A percentile compares a stretch with the other conserved stretches of the same genome.
These are phyloP conservation scores for Deinandra increscens DNA, from an alignment of 129 eudicot genomes.

Conservation along the genomic window DNA sequence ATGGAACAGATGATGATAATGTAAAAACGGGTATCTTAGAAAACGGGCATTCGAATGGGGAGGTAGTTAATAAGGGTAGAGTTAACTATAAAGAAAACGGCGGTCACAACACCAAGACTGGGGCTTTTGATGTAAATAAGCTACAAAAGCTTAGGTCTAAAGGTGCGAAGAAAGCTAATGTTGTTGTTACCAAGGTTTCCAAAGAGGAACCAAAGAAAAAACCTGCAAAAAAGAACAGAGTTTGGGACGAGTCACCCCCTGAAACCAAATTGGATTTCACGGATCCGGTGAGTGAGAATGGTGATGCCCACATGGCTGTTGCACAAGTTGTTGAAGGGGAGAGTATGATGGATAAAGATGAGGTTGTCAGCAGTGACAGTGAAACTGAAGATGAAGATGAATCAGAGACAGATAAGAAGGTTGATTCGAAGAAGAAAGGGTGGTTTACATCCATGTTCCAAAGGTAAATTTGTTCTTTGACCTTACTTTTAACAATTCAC, in stretches of 20 bases:
- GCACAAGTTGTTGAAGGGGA: conserved; percentile 66
- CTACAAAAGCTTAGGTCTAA: conserved; percentile 69
- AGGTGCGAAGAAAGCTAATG: conserved; percentile 69
- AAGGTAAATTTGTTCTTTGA: conserved; percentile 46
- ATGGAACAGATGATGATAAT: conserved; percentile 35
- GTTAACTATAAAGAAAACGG: conserved; percentile 66
- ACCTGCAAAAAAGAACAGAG: conserved; percentile 71
- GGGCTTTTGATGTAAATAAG: conserved; percentile 95
- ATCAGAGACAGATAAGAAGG: conserved; percentile 40
- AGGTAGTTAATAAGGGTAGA: conserved; percentile 29
- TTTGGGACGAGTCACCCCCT: conserved; percentile 73
- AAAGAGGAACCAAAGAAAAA: conserved; percentile 78
- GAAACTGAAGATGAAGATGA: conserved; percentile 75
- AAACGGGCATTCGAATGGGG: conserved; percentile 58
- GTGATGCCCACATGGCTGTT: conserved; percentile 47
- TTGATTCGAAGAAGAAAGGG: conserved; percentile 71
- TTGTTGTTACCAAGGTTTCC: conserved; percentile 54
- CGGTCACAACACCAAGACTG: conserved; percentile 37
- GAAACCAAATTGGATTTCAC: conserved; percentile 81
- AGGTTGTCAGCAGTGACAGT: conserved; percentile 82
- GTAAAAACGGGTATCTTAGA: conserved; percentile 33
- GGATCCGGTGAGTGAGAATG: conserved; percentile 74
- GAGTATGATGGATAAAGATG: conserved; percentile 99
- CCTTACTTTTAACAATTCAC: neutral
- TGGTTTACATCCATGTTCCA: conserved; percentile 97